Percentiles rank a stretch among this genome's conserved stretches.
phyloP scores from a whole-genome alignment of 106 monocot species.

The Chionographis japonica region DNA sequence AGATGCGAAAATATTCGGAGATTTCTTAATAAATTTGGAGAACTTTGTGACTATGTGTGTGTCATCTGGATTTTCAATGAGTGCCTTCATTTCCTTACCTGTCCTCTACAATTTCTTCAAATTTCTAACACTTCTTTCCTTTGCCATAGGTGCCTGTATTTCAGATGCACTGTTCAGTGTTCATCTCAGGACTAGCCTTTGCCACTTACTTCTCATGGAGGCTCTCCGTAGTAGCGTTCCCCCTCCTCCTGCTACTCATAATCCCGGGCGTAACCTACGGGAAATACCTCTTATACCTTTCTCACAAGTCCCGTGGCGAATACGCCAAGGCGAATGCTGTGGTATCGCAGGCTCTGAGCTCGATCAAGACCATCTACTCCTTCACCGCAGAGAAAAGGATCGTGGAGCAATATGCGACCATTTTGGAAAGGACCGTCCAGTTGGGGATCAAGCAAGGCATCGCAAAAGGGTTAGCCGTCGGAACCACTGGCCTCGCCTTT shows the following conservation, averaged over 20 bases:
- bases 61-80: too few relatives aligned
- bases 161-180: constrained; percentile 62
- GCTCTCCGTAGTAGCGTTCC: constrained; percentile 57
- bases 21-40: too few relatives aligned
- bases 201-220: constrained; percentile 75
- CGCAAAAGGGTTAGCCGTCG: constrained; percentile 74
- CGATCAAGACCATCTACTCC: constrained; percentile 70
- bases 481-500: constrained; percentile 58
- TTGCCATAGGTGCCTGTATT: constrained; percentile 59
- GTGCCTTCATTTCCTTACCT: too few relatives aligned
- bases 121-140: too few relatives aligned
- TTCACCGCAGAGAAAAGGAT: constrained; percentile 73
- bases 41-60: too few relatives aligned
- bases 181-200: constrained; percentile 66
- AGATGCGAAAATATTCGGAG: too few relatives aligned
- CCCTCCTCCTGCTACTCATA: constrained; percentile 55
- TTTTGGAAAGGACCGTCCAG: constrained; percentile 45
- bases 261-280: constrained; percentile 77
- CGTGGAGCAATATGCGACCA: constrained; percentile 29
- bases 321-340: constrained; percentile 55
- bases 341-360: constrained; percentile 58
- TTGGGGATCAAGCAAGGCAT: constrained; percentile 75
- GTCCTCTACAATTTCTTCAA: too few relatives aligned
- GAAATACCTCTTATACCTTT: constrained; percentile 62
- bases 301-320: constrained; percentile 29